A percentile compares a stretch with the other conserved stretches of the same genome.
Evolutionary conservation across 2,329 filamentous ascomycete species (phyloP).

Genomic region (Chaetomiaceae sp.): DNA sequence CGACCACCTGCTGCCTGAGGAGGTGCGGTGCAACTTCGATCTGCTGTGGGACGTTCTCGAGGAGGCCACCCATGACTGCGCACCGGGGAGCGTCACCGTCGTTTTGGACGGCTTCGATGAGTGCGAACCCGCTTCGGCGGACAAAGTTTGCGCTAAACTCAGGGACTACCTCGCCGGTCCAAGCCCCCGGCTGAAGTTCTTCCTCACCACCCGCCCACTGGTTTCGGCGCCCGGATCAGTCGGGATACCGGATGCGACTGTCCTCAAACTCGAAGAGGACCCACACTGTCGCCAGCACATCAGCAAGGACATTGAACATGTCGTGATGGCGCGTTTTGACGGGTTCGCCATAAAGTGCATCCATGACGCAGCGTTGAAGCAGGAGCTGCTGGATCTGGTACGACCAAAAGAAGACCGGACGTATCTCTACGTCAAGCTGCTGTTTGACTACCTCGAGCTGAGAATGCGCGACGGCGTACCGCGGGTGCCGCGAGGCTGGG

Average conservation of each 20-base stretch:
- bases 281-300: slow-evolving; percentile 12
- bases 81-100: slow-evolving; percentile 14
- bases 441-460: slow-evolving; percentile 18
- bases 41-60: slow-evolving; percentile 15
- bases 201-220: slow-evolving; percentile 14
- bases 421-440: slow-evolving; percentile 18
- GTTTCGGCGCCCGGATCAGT: slow-evolving; percentile 2
- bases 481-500: slow-evolving; percentile 15
- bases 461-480: slow-evolving; percentile 14
- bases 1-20: slow-evolving; percentile 14
- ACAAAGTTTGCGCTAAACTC: slow-evolving; percentile 12
- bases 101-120: slow-evolving; percentile 18
- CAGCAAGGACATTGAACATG: slow-evolving; percentile 17
- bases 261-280: slow-evolving; percentile 16
- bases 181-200: slow-evolving; percentile 15
- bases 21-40: slow-evolving; percentile 19
- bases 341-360: slow-evolving; percentile 15
- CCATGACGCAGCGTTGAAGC: slow-evolving; percentile 8
- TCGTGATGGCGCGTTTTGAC: slow-evolving; percentile 16
- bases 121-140: slow-evolving; percentile 15
- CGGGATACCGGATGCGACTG: not conserved
- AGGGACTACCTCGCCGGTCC: slow-evolving; percentile 7
- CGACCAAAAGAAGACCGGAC: slow-evolving; percentile 14
- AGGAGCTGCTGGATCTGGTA: slow-evolving; percentile 13
- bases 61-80: slow-evolving; percentile 10